Percentiles rank a stretch among this genome's conserved stretches.
Evolutionary conservation across 148 eudicot genomes (phyloP).

Genomic region (Hydrangea macrophylla): DNA sequence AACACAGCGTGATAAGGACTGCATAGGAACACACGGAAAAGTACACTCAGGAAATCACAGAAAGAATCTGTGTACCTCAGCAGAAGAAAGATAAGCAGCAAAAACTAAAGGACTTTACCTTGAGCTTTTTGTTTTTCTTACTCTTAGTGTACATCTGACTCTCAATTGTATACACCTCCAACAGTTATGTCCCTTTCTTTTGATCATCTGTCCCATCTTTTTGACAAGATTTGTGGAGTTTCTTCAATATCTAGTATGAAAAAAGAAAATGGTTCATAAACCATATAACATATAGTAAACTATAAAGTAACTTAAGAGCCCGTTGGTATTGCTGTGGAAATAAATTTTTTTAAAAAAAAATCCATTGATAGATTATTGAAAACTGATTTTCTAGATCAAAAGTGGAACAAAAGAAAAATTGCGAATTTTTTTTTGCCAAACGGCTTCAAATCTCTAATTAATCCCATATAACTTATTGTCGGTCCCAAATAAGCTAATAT

Average conservation of each 20-base stretch:
- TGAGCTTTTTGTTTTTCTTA: conserved; percentile 93
- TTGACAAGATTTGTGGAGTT: conserved; percentile 95
- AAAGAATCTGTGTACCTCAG: not conserved
- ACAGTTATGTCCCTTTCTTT: conserved; percentile 93
- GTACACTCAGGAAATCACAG: too few species aligned
- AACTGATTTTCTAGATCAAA: too few species aligned
- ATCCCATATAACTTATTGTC: too few species aligned
- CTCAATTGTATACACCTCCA: conserved; percentile 98
- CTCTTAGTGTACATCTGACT: conserved; percentile 99
- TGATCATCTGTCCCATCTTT: conserved; percentile 98
- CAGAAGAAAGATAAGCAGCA: not conserved
- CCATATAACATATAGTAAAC: not conserved
- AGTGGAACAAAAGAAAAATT: too few species aligned
- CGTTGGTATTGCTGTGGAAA: too few species aligned
- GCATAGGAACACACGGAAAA: too few species aligned
- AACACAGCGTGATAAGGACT: too few species aligned
- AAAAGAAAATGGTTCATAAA: conserved; percentile 9
- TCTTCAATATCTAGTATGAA: conserved; percentile 76
- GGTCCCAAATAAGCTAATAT: too few species aligned
- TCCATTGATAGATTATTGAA: too few species aligned
- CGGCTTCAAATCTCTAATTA: too few species aligned
- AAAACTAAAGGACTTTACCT: conserved; percentile 41
- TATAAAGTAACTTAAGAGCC: not conserved
- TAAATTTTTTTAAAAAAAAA: too few species aligned
- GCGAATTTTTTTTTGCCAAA: too few species aligned